Evolutionary conservation across 768 basidiomycete genomes (phyloP), one percentile per base, ranked within the genome.

Genomic region (Scleroderma citrinum): DNA sequence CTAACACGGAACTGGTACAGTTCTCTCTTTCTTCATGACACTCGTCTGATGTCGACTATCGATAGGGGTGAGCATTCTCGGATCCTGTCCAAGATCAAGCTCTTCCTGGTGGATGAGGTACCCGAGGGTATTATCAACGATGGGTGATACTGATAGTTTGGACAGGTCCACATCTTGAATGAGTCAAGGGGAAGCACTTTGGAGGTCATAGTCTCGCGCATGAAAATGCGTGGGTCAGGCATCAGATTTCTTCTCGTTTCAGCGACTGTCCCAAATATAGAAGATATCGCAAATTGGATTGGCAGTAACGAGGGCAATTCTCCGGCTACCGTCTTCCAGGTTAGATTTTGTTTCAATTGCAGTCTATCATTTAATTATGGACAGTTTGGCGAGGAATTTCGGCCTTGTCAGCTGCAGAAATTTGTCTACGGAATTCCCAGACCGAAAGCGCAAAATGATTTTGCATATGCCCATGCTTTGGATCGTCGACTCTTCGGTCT

Each of bases 81-180:
- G 23, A 78, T 88, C 30, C 67, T 92, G 20, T 77, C 83, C 5
- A 79, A 82, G 46, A 77, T 95, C 32, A 75, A 80, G 39, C 72
- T 97, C 20, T 86, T 96, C 56, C 78, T 96, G 37, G 85, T 96
- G n/a, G 92, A 96, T 56, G 92, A 95, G 70, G 92, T 89, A 48
- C 44, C 69, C 49, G 6, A 21, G 19, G 32, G 20, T 10, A 19
- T 44, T 46, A 3, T 11, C 7, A 23, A 32, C 29, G 30, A 31
- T 31, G 24, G 45, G 41, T n/a, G 13, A 20, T 47, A 36, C 31
- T 31, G 10, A 24, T 42, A 12, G 17, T 17, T 19, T 10, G 29
- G 10, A 12, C 52, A 98, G 87, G 89, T 97, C 2, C 95, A 99
- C 61, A 83, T 95, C 48, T 75, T 99, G 17, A 88, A 91, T 45